Conservation (phyloP, 768 basidiomycete genomes). For the Fomitopsis serialis region DNA sequence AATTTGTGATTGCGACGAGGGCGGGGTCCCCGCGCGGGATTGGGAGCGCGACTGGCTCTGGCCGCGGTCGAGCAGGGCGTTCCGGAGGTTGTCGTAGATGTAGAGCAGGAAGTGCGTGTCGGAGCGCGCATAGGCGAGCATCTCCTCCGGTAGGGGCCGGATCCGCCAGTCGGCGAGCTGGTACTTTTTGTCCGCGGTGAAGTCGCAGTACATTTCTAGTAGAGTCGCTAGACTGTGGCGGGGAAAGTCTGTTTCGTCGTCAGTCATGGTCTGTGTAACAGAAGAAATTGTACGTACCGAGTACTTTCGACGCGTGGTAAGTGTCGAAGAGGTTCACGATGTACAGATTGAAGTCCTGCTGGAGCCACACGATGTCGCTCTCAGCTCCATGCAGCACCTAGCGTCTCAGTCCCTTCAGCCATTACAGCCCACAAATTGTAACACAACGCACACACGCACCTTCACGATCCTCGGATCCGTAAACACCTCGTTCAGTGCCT, state of each 20-base stretch:
- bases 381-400: constrained; percentile 95
- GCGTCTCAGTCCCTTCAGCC: background rate
- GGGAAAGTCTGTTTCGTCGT: constrained; percentile 55
- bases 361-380: constrained; percentile 92
- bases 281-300: constrained; percentile 47
- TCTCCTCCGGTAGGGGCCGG: constrained; percentile 79
- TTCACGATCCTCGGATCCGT: constrained; percentile 83
- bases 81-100: constrained; percentile 88
- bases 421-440: background rate
- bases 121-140: constrained; percentile 89
- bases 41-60: constrained; percentile 38
- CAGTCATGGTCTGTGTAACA: background rate
- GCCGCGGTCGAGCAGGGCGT: constrained; percentile 77
- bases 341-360: constrained; percentile 92
- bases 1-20: constrained; percentile 6
- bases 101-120: constrained; percentile 95
- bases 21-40: constrained; percentile 26
- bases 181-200: constrained; percentile 89
- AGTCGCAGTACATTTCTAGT: constrained; percentile 85
- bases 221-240: constrained; percentile 81
- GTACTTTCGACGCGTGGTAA: constrained; percentile 84
- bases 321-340: constrained; percentile 97
- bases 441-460: constrained; percentile 36
- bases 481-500: constrained; percentile 76
- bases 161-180: constrained; percentile 96